A percentile compares a stretch with the other conserved stretches of the same genome.
phyloP scores from a whole-genome alignment of 2,329 filamentous ascomycete species.

The Aphanoascus verrucosus region DNA sequence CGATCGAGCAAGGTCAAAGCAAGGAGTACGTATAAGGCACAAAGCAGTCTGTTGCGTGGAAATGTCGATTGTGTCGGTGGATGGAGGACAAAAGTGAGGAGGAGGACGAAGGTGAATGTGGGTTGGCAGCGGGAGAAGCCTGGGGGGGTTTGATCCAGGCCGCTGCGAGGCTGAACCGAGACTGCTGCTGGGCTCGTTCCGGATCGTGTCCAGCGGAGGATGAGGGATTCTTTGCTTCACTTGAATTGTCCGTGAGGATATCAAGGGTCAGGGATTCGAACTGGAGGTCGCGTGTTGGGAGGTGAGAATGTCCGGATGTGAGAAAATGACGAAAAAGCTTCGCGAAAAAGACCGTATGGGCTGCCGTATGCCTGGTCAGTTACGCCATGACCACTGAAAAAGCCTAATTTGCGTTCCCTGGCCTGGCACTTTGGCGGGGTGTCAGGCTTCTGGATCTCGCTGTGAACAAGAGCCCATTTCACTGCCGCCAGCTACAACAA shows the following conservation, averaged over 20 bases:
- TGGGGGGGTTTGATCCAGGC: conserved; percentile 1
- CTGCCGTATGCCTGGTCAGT: conserved; percentile 3
- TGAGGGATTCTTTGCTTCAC: background rate
- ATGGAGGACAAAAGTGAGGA: conserved; percentile 18
- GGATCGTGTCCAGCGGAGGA: background rate
- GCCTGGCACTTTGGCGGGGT: background rate
- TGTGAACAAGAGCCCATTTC: background rate
- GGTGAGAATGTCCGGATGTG: background rate
- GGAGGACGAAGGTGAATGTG: conserved; percentile 8
- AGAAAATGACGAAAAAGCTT: conserved; percentile 21
- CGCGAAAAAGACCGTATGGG: conserved; percentile 13
- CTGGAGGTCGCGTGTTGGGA: conserved; percentile 14
- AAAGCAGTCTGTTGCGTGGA: background rate
- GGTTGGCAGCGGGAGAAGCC: conserved; percentile 9
- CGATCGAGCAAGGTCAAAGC: conserved; percentile 21
- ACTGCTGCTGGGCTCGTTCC: background rate
- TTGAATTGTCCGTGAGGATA: background rate
- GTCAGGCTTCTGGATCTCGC: conserved; percentile 3
- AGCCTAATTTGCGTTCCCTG: conserved; percentile 2
- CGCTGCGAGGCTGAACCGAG: background rate
- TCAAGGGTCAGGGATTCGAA: background rate
- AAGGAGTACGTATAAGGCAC: background rate
- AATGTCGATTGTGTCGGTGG: conserved; percentile 13
- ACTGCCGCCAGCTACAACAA: background rate
- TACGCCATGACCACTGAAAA: conserved; percentile 8